Percentiles rank a stretch among this genome's conserved stretches.
These are phyloP conservation scores for Paxillus rubicundulus DNA, from an alignment of 768 basidiomycete species.

Conservation along the genomic window DNA sequence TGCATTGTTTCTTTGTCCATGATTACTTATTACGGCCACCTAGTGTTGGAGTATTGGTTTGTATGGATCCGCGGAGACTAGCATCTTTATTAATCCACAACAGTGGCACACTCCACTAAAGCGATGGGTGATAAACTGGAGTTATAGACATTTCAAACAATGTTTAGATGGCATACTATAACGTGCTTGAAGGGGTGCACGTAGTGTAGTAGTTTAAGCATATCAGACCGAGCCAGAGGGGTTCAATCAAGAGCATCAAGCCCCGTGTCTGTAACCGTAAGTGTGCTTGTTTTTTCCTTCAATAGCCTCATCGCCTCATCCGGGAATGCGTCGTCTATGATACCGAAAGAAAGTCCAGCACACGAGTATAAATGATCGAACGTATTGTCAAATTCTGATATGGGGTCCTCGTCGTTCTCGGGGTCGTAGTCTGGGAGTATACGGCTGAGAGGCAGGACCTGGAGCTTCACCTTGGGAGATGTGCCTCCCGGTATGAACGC, in stretches of 20 bases:
- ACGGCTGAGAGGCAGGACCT: conserved; percentile 21
- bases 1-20: too few species aligned
- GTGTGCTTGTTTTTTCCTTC: conserved; percentile 10
- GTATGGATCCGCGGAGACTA: too few species aligned
- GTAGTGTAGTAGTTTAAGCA: not conserved
- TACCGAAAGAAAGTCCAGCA: conserved; percentile 11
- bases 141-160: too few species aligned
- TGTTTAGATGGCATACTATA: too few species aligned
- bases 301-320: conserved; percentile 12
- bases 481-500: conserved; percentile 27
- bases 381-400: conserved; percentile 16
- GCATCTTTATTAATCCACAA: too few species aligned
- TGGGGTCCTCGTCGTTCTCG: conserved; percentile 13
- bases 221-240: too few species aligned
- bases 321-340: conserved; percentile 24
- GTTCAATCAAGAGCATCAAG: not conserved
- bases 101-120: too few species aligned
- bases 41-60: too few species aligned
- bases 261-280: not conserved
- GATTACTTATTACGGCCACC: too few species aligned
- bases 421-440: conserved; percentile 9
- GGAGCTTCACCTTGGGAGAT: conserved; percentile 24
- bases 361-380: conserved; percentile 28
- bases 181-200: not conserved
- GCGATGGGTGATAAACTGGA: too few species aligned